A percentile compares a stretch with the other conserved stretches of the same genome.
phyloP scores from a whole-genome alignment of 306 rosid genomes.

The Glycine latifolia region DNA sequence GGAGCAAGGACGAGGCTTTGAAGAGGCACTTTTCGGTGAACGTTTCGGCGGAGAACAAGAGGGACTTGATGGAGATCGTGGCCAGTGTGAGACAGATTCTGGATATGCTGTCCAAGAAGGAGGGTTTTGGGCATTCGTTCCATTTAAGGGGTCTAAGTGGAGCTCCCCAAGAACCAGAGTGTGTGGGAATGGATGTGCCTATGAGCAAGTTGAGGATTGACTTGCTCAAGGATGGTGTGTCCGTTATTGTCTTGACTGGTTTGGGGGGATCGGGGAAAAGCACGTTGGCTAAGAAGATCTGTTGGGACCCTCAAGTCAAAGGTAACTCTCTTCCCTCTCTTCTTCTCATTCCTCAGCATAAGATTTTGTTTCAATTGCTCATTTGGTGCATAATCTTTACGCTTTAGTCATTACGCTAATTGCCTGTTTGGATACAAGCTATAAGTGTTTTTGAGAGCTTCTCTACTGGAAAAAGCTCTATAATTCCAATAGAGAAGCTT shows the following conservation, averaged over 20 bases:
- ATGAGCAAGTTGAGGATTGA: conserved; percentile 50
- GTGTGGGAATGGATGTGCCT: conserved; percentile 58
- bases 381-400: no score
- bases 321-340: conserved; percentile 45
- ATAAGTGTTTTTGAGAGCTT: no score
- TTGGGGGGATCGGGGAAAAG: conserved; percentile 75
- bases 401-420: no score
- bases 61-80: conserved; percentile 45
- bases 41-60: conserved; percentile 34
- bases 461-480: no score
- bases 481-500: no score
- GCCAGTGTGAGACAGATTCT: background rate
- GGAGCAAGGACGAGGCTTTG: background rate
- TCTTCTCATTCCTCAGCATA: background rate
- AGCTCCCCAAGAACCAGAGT: conserved; percentile 52
- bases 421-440: no score
- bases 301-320: conserved; percentile 53
- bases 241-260: conserved; percentile 60
- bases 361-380: no score
- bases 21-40: conserved; percentile 23
- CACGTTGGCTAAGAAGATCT: conserved; percentile 63
- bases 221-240: conserved; percentile 46
- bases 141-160: conserved; percentile 15
- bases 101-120: background rate
- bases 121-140: background rate